Percentiles rank a stretch among this genome's conserved stretches.
phyloP scores from a whole-genome alignment of 192 early-diverging fungal species.

The Entomortierella chlamydospora region DNA sequence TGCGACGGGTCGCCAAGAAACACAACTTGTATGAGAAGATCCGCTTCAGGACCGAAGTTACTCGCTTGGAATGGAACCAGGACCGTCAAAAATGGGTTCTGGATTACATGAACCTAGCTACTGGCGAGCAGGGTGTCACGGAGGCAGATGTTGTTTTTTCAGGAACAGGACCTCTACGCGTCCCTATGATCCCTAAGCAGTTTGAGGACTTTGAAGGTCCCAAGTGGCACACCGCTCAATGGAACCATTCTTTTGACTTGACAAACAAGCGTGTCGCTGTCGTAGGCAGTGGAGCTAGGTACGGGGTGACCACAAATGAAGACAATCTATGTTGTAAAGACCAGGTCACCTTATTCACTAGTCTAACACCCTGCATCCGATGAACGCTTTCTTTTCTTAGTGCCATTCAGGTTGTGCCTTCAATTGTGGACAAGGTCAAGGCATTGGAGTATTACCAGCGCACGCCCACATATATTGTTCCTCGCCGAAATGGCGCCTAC shows the following conservation, averaged over 20 bases:
- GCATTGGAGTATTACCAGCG: slow-evolving; percentile 61
- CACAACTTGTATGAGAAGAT: slow-evolving; percentile 56
- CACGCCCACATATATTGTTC: slow-evolving; percentile 59
- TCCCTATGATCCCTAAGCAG: slow-evolving; percentile 61
- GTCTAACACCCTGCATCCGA: no score
- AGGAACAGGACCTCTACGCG: slow-evolving; percentile 61
- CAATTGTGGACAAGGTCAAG: slow-evolving; percentile 56
- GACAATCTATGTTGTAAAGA: no score
- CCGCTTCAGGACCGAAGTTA: slow-evolving; percentile 58
- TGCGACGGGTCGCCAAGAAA: slow-evolving; percentile 50
- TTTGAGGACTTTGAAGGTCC: slow-evolving; percentile 64
- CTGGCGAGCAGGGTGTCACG: slow-evolving; percentile 24
- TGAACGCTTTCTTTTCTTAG: slow-evolving; percentile 17
- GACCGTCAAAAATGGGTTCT: slow-evolving; percentile 52
- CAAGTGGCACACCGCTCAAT: slow-evolving; percentile 65
- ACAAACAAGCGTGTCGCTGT: slow-evolving; percentile 60
- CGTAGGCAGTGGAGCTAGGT: slow-evolving; percentile 64
- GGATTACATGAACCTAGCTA: slow-evolving; percentile 33
- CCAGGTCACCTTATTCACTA: no score
- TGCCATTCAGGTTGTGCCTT: slow-evolving; percentile 62
- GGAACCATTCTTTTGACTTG: slow-evolving; percentile 61
- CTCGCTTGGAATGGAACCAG: slow-evolving; percentile 43
- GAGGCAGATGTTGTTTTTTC: slow-evolving; percentile 53
- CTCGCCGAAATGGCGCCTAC: slow-evolving; percentile 51
- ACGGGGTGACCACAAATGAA: not conserved